phyloP scores from a whole-genome alignment of 257 asterid genomes.

The Primulina eburnea region DNA sequence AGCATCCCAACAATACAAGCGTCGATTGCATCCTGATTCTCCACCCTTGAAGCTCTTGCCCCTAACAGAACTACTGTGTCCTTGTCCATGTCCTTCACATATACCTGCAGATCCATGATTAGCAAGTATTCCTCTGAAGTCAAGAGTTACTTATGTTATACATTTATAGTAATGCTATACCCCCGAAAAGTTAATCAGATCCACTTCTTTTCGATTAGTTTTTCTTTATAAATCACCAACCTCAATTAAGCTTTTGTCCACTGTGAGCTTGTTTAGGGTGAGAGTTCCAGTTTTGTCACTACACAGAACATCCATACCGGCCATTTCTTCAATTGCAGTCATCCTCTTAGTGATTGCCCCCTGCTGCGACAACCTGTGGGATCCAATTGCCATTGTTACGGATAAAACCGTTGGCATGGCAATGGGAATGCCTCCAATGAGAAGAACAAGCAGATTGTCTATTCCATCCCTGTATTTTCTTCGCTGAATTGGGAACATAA shows the following conservation, averaged over 20 bases:
- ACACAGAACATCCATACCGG: conserved; percentile 90
- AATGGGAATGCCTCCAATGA: conserved; percentile 86
- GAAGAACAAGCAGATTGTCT: conserved; percentile 67
- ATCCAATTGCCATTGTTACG: conserved; percentile 89
- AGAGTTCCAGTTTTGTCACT: conserved; percentile 91
- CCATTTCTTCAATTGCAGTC: conserved; percentile 95
- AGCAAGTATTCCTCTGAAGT: not conserved
- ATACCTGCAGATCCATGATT: conserved; percentile 30
- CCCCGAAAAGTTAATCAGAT: not conserved
- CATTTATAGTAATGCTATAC: not conserved
- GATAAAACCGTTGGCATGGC: conserved; percentile 92
- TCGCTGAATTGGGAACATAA: conserved; percentile 76
- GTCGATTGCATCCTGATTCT: conserved; percentile 77
- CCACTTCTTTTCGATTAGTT: not conserved
- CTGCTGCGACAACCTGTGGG: conserved; percentile 75
- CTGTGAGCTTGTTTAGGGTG: conserved; percentile 74
- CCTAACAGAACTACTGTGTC: conserved; percentile 44
- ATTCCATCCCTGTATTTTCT: conserved; percentile 65
- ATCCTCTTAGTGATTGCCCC: conserved; percentile 90
- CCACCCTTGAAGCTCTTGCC: conserved; percentile 72
- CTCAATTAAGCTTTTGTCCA: conserved; percentile 61
- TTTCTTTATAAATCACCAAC: conserved; percentile 26
- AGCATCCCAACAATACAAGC: conserved; percentile 64
- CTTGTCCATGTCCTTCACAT: conserved; percentile 40
- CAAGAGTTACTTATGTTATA: not conserved